Evolutionary conservation across 768 basidiomycete species (phyloP), one percentile per base, ranked within the genome.

Genomic region (Boletellus ananiceps): DNA sequence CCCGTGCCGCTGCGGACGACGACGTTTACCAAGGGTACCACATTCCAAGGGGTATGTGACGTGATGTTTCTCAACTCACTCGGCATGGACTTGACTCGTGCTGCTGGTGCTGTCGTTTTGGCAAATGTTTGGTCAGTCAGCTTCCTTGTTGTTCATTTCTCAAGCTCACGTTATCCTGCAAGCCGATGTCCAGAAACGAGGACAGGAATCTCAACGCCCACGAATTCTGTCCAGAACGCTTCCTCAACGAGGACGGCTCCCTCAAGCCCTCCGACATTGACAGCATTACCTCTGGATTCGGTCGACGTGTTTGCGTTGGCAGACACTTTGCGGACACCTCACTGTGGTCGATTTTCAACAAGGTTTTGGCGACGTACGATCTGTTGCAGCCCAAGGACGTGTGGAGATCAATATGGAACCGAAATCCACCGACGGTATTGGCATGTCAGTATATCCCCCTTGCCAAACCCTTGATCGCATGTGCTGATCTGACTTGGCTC

Each of bases 271-370:
- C 50, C 37, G 43, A 45, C 5, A 38, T 35, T 3, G 37, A 41
- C 8, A 31, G 36, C 40, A 37, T 57, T 19, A 44, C 43, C 4
- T 64, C 55, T 33, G 62, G 62, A n/a, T 64, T 64, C 23, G 59
- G 63, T 42, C 46, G 60, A 25, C 58, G 62, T 23, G 50, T 54
- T 32, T 64, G 57, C 31, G 46, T 47, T 9, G 63, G 63, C 2
- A 44, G 56, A 13, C 41, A 52, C 25, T 50, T 61, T 16, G 58
- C 58, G 12, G 56, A 60, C 18, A n/a, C 25, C 0, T 55, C 58
- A 1, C 2, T 57, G 8, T 50, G 51, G 48, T 3, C n/a, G 4
- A 8, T 34, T 11, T 47, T 53, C 8, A 34, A n/a, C 32, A 41
- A 8, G 12, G 36, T 49, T 8, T n/a, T 55, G 23, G 40, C 51